Percentiles rank a stretch among this genome's conserved stretches.
phyloP scores from a whole-genome alignment of 257 asterid genomes.

The Coffea eugenioides region DNA sequence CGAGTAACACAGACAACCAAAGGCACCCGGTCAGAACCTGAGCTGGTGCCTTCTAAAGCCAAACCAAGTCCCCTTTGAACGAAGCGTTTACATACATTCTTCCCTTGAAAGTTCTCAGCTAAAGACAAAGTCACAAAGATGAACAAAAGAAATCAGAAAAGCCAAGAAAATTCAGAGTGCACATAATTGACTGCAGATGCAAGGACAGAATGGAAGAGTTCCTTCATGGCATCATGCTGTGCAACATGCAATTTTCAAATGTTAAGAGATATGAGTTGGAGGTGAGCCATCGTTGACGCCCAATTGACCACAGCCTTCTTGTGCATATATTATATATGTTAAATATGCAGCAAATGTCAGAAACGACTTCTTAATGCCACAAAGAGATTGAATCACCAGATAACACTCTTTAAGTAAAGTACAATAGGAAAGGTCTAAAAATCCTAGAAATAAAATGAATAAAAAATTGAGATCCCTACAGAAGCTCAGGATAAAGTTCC shows the following conservation, averaged over 20 bases:
- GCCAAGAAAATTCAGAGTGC: slow-evolving; percentile 11
- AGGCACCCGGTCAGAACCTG: slow-evolving; percentile 40
- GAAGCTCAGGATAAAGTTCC: not conserved
- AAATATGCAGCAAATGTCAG: not conserved
- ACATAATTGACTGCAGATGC: not conserved
- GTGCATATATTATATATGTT: too few relatives aligned
- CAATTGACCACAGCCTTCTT: too few relatives aligned
- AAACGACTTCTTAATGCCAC: not conserved
- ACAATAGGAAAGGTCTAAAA: not conserved
- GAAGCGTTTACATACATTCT: slow-evolving; percentile 67
- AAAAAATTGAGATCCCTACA: not conserved
- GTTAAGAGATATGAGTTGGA: not conserved
- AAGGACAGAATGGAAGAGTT: not conserved
- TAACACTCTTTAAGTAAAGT: not conserved
- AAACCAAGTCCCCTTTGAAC: slow-evolving; percentile 88
- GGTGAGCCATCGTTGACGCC: not conserved
- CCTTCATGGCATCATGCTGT: not conserved
- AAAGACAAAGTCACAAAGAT: slow-evolving; percentile 25
- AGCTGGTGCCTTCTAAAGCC: slow-evolving; percentile 38
- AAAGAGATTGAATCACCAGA: not conserved
- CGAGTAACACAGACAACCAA: slow-evolving; percentile 78
- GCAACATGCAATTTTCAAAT: not conserved
- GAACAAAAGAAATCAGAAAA: slow-evolving; percentile 4
- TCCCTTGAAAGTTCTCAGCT: slow-evolving; percentile 59
- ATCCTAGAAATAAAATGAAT: not conserved